These are phyloP conservation scores for Eutypella sp. DNA, from an alignment of 2,329 filamentous ascomycete genomes.

Conservation along the genomic window DNA sequence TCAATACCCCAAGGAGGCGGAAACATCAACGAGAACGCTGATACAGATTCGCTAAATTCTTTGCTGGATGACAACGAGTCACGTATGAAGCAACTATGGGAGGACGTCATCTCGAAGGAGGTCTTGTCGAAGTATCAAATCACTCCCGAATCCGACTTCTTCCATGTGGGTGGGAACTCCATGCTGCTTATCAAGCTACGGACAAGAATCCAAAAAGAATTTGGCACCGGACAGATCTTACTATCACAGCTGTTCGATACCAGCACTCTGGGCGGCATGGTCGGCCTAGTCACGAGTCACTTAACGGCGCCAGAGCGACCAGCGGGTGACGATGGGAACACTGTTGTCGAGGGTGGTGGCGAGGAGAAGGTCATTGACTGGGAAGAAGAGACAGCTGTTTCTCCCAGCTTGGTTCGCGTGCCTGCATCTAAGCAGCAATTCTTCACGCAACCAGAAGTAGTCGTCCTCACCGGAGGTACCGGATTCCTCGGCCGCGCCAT, in stretches of 20 bases:
- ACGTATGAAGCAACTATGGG: background rate
- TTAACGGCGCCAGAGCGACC: background rate
- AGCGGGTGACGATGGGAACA: background rate
- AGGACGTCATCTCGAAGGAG: background rate
- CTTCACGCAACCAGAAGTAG: constrained; percentile 7
- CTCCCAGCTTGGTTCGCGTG: background rate
- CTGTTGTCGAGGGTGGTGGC: too few species aligned
- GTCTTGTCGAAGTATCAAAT: background rate
- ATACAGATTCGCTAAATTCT: background rate
- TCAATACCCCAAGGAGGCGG: background rate
- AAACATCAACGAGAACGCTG: background rate
- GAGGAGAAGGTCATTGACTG: constrained; percentile 27
- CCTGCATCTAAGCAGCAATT: background rate
- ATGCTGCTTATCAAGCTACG: constrained; percentile 34
- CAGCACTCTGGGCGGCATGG: constrained; percentile 35
- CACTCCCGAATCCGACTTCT: constrained; percentile 30
- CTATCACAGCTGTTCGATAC: constrained; percentile 31
- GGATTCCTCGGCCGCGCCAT: constrained; percentile 36
- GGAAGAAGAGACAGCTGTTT: constrained; percentile 31
- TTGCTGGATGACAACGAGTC: background rate
- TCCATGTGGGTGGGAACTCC: constrained; percentile 35
- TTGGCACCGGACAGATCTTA: constrained; percentile 24
- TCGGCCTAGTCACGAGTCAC: constrained; percentile 19
- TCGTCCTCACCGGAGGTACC: constrained; percentile 34
- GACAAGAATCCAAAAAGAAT: constrained; percentile 23